These are phyloP conservation scores for Mycothermus thermophilus DNA, from an alignment of 495 filamentous ascomycete species.

Conservation along the genomic window DNA sequence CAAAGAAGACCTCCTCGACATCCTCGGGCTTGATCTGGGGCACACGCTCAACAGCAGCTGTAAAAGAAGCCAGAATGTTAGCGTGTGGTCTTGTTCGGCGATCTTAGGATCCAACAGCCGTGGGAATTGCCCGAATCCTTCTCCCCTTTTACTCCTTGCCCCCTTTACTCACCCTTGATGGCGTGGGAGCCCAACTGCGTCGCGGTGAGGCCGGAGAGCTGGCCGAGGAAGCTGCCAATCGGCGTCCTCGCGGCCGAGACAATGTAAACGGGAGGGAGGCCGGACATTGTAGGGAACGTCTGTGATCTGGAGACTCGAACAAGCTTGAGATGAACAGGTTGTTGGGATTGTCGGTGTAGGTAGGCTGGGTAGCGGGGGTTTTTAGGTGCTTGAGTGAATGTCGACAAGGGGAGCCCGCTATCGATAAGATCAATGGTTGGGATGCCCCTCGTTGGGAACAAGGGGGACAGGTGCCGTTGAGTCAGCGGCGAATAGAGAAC, in stretches of 20 bases:
- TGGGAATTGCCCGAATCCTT: too few species aligned
- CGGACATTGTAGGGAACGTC: slow-evolving; percentile 16
- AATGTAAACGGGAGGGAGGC: slow-evolving; percentile 79
- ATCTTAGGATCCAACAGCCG: too few species aligned
- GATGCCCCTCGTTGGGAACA: slow-evolving; percentile 1
- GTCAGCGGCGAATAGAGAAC: neutral
- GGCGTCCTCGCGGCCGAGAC: slow-evolving; percentile 84
- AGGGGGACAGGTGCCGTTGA: neutral
- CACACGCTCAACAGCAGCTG: slow-evolving; percentile 74
- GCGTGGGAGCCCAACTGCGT: slow-evolving; percentile 79
- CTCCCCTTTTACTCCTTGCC: too few species aligned
- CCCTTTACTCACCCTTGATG: slow-evolving; percentile 82
- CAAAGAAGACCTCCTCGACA: slow-evolving; percentile 93
- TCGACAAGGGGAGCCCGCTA: neutral
- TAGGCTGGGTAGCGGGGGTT: neutral
- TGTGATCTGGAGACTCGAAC: neutral
- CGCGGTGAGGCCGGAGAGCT: slow-evolving; percentile 73
- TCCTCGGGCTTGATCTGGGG: slow-evolving; percentile 75
- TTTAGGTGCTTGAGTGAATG: too few species aligned
- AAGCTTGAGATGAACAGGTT: slow-evolving; percentile 4
- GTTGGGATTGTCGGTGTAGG: slow-evolving; percentile 7
- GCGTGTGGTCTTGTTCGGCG: slow-evolving; percentile 9
- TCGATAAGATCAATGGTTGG: slow-evolving; percentile 9
- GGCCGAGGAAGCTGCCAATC: slow-evolving; percentile 81
- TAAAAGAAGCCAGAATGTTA: slow-evolving; percentile 7